phyloP scores from a whole-genome alignment of 805 yeast genomes.

The Ogataea methylovora region DNA sequence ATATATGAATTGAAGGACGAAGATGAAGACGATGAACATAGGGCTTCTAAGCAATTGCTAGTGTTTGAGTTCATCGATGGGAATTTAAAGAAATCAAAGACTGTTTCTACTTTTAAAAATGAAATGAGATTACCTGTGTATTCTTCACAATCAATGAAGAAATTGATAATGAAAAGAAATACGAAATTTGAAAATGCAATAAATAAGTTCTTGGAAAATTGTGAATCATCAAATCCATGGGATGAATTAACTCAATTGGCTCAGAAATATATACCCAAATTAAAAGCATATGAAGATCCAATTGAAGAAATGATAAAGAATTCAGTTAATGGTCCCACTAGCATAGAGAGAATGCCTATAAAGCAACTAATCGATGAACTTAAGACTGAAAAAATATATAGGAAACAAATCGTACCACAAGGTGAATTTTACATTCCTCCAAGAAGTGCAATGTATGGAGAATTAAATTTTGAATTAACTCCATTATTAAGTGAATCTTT shows the following conservation, averaged over 20 bases:
- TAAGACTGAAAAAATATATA: slow-evolving; percentile 42
- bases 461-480: slow-evolving; percentile 37
- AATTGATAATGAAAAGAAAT: slow-evolving; percentile 52
- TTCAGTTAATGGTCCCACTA: slow-evolving; percentile 3
- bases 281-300: slow-evolving; percentile 50
- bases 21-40: slow-evolving; percentile 20
- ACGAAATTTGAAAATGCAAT: slow-evolving; percentile 39
- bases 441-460: slow-evolving; percentile 36
- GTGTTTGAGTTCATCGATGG: slow-evolving; percentile 77
- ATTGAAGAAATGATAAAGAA: slow-evolving; percentile 45
- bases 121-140: slow-evolving; percentile 44
- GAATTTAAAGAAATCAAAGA: slow-evolving; percentile 40
- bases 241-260: slow-evolving; percentile 29
- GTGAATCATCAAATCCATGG: slow-evolving; percentile 32
- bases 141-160: slow-evolving; percentile 49
- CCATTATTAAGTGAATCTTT: slow-evolving; percentile 48
- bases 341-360: slow-evolving; percentile 32
- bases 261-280: slow-evolving; percentile 35
- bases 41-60: slow-evolving; percentile 43
- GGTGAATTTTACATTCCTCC: slow-evolving; percentile 37
- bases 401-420: slow-evolving; percentile 52
- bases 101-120: slow-evolving; percentile 31
- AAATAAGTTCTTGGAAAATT: slow-evolving; percentile 26
- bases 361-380: slow-evolving; percentile 43
- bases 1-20: slow-evolving; percentile 39